Base-by-base conservation (phyloP, 2,329 filamentous ascomycete species). In the Phaeophleospora eucalypticola region DNA sequence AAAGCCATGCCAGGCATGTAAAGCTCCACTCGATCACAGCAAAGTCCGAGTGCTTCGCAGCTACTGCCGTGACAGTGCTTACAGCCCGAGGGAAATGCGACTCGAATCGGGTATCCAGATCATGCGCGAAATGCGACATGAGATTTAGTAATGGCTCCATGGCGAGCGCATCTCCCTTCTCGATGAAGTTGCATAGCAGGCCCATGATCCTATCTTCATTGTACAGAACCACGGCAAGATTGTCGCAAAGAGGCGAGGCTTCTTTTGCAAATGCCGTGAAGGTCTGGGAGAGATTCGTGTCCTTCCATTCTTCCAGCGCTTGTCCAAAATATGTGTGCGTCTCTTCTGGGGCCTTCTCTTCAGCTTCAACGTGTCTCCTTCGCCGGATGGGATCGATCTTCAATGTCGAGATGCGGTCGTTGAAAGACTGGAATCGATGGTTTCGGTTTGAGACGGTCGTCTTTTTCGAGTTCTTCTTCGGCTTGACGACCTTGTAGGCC, bases 11-110 rank as follows among this genome's bases (percentile, higher is more conserved):
- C 46, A 98, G 75, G 58, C 88, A 90, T 10, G 85, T 89, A 70
- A 98, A 98, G 41, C 88, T 91, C 90, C 91, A 97, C 71, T 98
- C 93, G 41, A 97, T 87, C n/a, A 94, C 89, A 19, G 87, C 83
- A 46, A 63, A 60, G 61, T 87, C 85, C 46, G 86, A 78, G 43
- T 87, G 82, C 59, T 82, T 86, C 44, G 83, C 83, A 9, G 89
- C 90, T 54, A 97, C 79, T 14, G 82, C 81, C 33, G 87, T 80
- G 45, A 98, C 82, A 44, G 94, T 73, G 44, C 76, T 79, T 48
- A 98, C 80, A 19, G 86, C 82, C 42, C 80, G 78, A 37, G 82
- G 78, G 65, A 95, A 97, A 67, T 95, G 83, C 62, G 86, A 88
- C 69, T 96, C 90, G 62, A 98, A 98, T 39, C 84, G 79, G 15